Evolutionary conservation across 805 yeast genomes (phyloP), one percentile per base, ranked within the genome.

Genomic region (Millerozyma miso): DNA sequence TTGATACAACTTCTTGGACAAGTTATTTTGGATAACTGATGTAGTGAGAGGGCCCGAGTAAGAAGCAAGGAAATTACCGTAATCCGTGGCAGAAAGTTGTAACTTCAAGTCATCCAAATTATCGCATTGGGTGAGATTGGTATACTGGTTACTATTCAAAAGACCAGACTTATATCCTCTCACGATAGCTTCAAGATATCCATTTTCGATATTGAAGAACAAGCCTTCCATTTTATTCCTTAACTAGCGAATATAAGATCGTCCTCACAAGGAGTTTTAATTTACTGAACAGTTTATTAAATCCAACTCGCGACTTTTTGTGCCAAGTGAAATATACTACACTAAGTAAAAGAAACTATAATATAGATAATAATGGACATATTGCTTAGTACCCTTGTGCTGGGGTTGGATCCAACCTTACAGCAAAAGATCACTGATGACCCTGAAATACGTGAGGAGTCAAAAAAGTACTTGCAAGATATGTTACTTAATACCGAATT

Each of bases 91-190:
- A 2, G 96, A 84, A 41, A 93, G 76, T 71, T 95, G 99, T 43
- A 95, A 73, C 67, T 89, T 91, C 58, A 95, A 74, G 67, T 93
- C 99, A 44, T 93, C 99, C 50, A 93, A 75, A 34, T 86, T 80
- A 56, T 95, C 99, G 69, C 99, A 95, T 64, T 93, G 99, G 3
- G 97, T 87, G 59, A 93, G 69, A 67, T 93, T 95, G 58, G 86
- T 74, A 65, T 93, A 93, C 66, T 90, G 97, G 52, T 84, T 79
- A 26, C 79, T 65, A 8, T 83, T 79, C 39, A 93, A 63, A 19
- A 93, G 73, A 0, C 96, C 96, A 45, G 85, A 81, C 58, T 90
- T 81, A 73, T 90, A 88, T 17, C 99, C 99, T 58, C 99, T 83
- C 34, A 91, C 95, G 29, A 95, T 79, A 36, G 91, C 99, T 67